Evolutionary conservation across 768 basidiomycete genomes (phyloP).

Genomic region (Mycena polygramma): DNA sequence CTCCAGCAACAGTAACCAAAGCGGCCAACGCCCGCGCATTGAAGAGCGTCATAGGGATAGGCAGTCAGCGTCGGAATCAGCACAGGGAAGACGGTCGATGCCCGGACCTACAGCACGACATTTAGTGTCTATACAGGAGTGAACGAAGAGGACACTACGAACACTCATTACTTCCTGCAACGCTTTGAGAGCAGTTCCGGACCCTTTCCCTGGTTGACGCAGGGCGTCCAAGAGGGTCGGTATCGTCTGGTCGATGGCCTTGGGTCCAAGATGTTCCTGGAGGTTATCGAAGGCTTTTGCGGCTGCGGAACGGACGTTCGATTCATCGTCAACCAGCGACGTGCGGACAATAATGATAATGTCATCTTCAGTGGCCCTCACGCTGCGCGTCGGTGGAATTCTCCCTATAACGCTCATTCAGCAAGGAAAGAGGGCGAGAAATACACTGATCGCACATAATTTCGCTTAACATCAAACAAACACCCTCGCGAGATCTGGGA

Average conservation of each 20-base stretch:
- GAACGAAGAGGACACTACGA: conserved; percentile 47
- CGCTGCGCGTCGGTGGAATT: conserved; percentile 87
- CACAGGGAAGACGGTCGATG: conserved; percentile 96
- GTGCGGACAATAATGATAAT: conserved; percentile 88
- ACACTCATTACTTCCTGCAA: conserved; percentile 95
- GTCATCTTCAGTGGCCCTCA: conserved; percentile 89
- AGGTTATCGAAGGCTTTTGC: conserved; percentile 90
- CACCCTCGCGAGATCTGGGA: conserved; percentile 80
- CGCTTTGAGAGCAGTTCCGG: conserved; percentile 96
- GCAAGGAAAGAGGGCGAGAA: conserved; percentile 29
- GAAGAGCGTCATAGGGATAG: conserved; percentile 93
- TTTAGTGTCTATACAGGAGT: not conserved
- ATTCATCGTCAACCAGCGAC: conserved; percentile 90
- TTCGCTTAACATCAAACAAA: conserved; percentile 89
- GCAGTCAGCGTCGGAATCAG: conserved; percentile 94
- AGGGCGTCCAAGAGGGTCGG: conserved; percentile 95
- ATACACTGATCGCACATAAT: conserved; percentile 74
- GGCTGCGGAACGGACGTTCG: conserved; percentile 89
- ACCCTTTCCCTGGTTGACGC: conserved; percentile 90
- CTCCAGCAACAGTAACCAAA: conserved; percentile 93
- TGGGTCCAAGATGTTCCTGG: conserved; percentile 91
- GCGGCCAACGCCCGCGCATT: conserved; percentile 93
- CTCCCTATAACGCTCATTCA: conserved; percentile 62
- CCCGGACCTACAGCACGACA: conserved; percentile 80
- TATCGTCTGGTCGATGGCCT: conserved; percentile 96